Evolutionary conservation across 495 filamentous ascomycete species (phyloP).

Genomic region (Aspergillus cristatus): DNA sequence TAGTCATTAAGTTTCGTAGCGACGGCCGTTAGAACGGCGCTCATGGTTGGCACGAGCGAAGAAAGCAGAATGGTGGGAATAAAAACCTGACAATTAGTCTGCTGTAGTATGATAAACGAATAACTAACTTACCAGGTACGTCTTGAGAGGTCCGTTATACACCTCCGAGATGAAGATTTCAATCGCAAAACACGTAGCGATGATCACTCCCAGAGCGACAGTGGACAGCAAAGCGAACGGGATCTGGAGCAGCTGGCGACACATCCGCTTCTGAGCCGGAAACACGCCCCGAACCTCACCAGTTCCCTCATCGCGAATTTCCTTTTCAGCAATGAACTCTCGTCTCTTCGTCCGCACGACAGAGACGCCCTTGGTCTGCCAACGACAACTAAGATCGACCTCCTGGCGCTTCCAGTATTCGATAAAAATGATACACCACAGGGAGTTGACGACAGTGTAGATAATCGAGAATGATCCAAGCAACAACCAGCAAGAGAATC

Average conservation of each 20-base stretch:
- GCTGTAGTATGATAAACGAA: constrained; percentile 3
- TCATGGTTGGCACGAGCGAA: constrained; percentile 69
- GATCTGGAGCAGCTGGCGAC: constrained; percentile 73
- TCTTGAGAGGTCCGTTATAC: constrained; percentile 84
- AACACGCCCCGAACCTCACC: constrained; percentile 75
- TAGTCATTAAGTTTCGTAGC: constrained; percentile 73
- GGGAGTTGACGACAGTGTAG: constrained; percentile 69
- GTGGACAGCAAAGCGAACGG: constrained; percentile 76
- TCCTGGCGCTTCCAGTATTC: constrained; percentile 98
- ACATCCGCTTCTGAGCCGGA: constrained; percentile 65
- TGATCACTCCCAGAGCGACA: constrained; percentile 64
- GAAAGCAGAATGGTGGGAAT: constrained; percentile 81
- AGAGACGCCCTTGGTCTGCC: constrained; percentile 85
- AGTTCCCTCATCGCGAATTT: constrained; percentile 69
- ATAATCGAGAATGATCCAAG: constrained; percentile 76
- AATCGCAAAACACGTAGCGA: constrained; percentile 82
- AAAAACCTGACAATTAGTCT: constrained; percentile 55
- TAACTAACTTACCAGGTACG: constrained; percentile 55
- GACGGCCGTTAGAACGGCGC: constrained; percentile 62
- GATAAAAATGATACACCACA: constrained; percentile 87
- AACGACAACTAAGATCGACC: constrained; percentile 78
- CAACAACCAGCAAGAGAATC: constrained; percentile 70
- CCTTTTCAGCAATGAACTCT: constrained; percentile 70
- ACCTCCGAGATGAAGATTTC: constrained; percentile 95
- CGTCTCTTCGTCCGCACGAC: constrained; percentile 67